These are phyloP conservation scores for Tephrocybe sp. DNA, from an alignment of 768 basidiomycete species.

Conservation along the genomic window DNA sequence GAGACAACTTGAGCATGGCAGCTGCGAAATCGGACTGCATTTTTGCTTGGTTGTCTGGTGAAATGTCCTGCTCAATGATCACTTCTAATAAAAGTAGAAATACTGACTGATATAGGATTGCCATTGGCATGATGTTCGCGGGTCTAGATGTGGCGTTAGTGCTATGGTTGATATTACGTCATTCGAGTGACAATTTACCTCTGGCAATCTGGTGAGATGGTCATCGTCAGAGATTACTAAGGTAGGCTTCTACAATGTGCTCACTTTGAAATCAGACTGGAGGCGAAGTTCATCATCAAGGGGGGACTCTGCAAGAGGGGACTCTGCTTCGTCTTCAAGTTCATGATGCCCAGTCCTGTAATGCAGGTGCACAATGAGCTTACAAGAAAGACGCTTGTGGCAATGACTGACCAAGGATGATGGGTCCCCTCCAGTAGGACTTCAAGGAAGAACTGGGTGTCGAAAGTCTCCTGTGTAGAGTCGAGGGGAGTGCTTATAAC, in stretches of 20 bases:
- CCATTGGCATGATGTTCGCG: constrained; percentile 44
- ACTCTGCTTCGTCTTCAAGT: constrained; percentile 21
- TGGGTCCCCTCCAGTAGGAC: constrained; percentile 40
- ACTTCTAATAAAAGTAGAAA: neutral
- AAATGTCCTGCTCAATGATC: neutral
- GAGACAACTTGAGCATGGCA: constrained; percentile 42
- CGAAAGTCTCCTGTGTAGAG: constrained; percentile 41
- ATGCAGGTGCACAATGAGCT: constrained; percentile 12
- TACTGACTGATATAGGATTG: constrained; percentile 38
- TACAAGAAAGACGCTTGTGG: neutral
- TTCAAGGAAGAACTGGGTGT: constrained; percentile 46
- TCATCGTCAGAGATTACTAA: neutral
- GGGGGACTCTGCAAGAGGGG: constrained; percentile 26
- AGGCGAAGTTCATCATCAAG: constrained; percentile 42
- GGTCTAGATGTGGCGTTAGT: constrained; percentile 25
- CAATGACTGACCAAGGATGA: constrained; percentile 32
- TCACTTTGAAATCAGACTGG: constrained; percentile 38
- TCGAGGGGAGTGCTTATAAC: constrained; percentile 36
- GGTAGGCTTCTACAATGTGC: neutral
- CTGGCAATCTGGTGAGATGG: constrained; percentile 22
- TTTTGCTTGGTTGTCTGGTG: constrained; percentile 20
- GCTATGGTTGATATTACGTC: neutral
- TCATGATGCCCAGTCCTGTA: constrained; percentile 32
- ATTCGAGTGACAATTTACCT: neutral
- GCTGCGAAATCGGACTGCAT: constrained; percentile 35